Base-by-base conservation (phyloP, 768 basidiomycete species). In the Neoboletus brunneissimus region DNA sequence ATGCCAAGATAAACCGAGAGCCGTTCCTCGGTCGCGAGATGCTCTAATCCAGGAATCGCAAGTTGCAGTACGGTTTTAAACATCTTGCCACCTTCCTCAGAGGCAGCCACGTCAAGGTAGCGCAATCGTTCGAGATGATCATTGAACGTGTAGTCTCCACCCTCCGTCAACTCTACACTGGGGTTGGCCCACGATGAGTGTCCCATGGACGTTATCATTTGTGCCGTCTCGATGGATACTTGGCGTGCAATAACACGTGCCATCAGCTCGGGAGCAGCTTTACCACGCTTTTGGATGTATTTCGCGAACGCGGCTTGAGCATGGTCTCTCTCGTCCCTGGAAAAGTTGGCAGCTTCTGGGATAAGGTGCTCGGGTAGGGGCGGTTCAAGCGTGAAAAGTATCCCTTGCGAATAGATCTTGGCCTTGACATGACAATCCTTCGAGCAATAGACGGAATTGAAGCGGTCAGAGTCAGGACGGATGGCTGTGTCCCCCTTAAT, bases 41-140 rank as follows among this genome's bases (percentile, higher is more conserved):
- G 78, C 60, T 91, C 88, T 56, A 93, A 67, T 20, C 89, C 90
- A 12, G 86, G 87, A 43, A 92, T 70, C 3, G 86, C 86, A 34
- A 76, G 72, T 46, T 78, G 73, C 51, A 94, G 67, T 20, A 92
- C 78, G 18, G 77, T 72, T 29, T 76, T 70, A 42, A 91, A 66
- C 16, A 87, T 59, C 23, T 76, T 68, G 20, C 75, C 68, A 59
- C 86, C 86, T 46, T 82, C 78, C 23, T 77, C 71, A 16, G 77
- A 66, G 2, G 80, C 73, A 13, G 68, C 61, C n/a, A 83, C 64
- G 42, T 89, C 85, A 23, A 89, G 70, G 66, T 80, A 90, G 52
- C 88, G 78, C 63, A 91, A 72, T 27, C 91, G 78, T 63, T 93
- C 91, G 13, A 91, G 70, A 64, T 94, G 89, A 62, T 94, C 91